Evolutionary conservation across 306 rosid genomes (phyloP).

Genomic region (Betula pendula): DNA sequence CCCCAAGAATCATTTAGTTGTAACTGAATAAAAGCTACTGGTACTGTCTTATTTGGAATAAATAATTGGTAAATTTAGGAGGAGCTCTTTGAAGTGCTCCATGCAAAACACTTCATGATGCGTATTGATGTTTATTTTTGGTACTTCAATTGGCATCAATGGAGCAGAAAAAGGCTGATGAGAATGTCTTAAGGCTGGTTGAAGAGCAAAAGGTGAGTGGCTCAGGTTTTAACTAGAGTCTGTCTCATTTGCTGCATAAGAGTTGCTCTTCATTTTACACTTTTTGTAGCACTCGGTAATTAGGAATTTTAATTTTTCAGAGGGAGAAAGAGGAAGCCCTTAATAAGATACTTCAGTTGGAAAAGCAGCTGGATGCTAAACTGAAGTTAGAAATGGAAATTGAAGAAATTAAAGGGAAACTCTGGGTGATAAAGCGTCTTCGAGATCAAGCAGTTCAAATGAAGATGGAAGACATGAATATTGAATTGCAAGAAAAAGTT

Average conservation of each 20-base stretch:
- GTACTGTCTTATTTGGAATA: background rate
- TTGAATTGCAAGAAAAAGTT: constrained; percentile 48
- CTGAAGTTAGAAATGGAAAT: constrained; percentile 96
- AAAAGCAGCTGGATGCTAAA: constrained; percentile 84
- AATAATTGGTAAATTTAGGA: background rate
- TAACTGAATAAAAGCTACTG: background rate
- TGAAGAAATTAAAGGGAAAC: constrained; percentile 82
- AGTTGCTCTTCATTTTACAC: constrained; percentile 1
- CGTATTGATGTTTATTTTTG: constrained; percentile 28
- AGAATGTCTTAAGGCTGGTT: constrained; percentile 74
- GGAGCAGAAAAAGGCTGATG: constrained; percentile 84
- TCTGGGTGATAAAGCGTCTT: constrained; percentile 92
- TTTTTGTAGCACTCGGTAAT: constrained; percentile 22
- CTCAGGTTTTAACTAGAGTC: constrained; percentile 13
- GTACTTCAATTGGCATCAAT: constrained; percentile 64
- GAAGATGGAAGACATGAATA: constrained; percentile 83
- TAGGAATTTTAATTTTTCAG: constrained; percentile 45
- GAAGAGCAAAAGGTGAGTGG: constrained; percentile 81
- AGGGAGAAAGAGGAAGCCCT: constrained; percentile 85
- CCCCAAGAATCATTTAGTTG: background rate
- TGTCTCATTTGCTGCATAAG: constrained; percentile 1
- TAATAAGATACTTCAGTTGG: constrained; percentile 72
- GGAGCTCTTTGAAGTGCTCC: background rate
- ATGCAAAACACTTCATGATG: constrained; percentile 19
- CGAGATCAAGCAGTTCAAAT: constrained; percentile 73